phyloP scores from a whole-genome alignment of 2,329 filamentous ascomycete species.

The Beauveria sp. region DNA sequence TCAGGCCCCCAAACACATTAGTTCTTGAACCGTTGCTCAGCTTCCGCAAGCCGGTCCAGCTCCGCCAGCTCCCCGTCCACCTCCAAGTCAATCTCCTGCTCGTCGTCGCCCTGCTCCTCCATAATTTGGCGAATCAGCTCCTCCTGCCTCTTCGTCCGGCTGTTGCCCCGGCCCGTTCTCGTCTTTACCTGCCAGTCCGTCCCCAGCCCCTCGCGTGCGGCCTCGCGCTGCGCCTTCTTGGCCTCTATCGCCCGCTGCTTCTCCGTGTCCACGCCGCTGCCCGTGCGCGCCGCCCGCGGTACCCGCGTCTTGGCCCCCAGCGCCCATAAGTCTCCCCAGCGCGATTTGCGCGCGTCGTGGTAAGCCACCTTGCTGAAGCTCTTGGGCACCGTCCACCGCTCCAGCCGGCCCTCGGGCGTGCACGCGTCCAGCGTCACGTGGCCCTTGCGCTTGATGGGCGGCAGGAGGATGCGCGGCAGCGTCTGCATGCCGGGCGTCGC shows the following conservation, averaged over 20 bases:
- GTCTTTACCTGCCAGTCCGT: conserved; percentile 19
- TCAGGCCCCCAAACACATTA: not conserved
- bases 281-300: conserved; percentile 51
- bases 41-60: conserved; percentile 7
- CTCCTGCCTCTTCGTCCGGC: conserved; percentile 29
- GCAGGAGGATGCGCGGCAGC: conserved; percentile 70
- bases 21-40: conserved; percentile 7
- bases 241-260: conserved; percentile 35
- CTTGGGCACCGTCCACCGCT: conserved; percentile 88
- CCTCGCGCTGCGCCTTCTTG: conserved; percentile 33
- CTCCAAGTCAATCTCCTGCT: conserved; percentile 23
- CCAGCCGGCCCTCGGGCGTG: conserved; percentile 74
- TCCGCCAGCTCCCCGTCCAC: conserved; percentile 21
- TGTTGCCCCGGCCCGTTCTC: conserved; percentile 31
- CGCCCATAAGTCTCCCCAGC: conserved; percentile 94
- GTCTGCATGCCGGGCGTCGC: conserved; percentile 50
- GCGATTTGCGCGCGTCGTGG: conserved; percentile 82
- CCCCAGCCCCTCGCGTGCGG: conserved; percentile 25
- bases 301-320: conserved; percentile 84
- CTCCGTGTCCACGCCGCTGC: conserved; percentile 40
- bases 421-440: conserved; percentile 89
- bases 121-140: conserved; percentile 34
- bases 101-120: conserved; percentile 26
- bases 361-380: conserved; percentile 77
- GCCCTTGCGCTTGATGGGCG: conserved; percentile 78